These are phyloP conservation scores for Pseudoneurospora amorphoporcata DNA, from an alignment of 495 filamentous ascomycete species.

Conservation along the genomic window DNA sequence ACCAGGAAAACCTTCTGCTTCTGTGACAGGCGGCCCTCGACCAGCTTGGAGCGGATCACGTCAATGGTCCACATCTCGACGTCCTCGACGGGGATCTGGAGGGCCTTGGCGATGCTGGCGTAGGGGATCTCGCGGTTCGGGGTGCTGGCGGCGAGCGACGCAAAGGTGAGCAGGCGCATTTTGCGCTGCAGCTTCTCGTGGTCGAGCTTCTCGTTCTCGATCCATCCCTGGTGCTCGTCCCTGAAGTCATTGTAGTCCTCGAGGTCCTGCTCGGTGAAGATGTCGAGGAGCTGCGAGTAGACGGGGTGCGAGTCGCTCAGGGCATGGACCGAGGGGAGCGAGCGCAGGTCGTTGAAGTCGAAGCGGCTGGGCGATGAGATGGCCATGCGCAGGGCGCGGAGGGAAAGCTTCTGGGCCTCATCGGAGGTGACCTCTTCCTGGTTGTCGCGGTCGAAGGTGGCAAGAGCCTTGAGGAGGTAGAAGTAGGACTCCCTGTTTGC, in stretches of 20 bases:
- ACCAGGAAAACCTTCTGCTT: slow-evolving; percentile 85
- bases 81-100: slow-evolving; percentile 70
- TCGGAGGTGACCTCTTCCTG: slow-evolving; percentile 47
- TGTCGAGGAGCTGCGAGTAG: slow-evolving; percentile 83
- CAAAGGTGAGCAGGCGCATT: slow-evolving; percentile 90
- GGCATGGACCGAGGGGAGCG: slow-evolving; percentile 74
- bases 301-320: slow-evolving; percentile 72
- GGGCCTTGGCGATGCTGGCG: slow-evolving; percentile 63
- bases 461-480: slow-evolving; percentile 73
- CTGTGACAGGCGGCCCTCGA: slow-evolving; percentile 91
- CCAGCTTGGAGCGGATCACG: slow-evolving; percentile 84
- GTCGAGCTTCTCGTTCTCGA: slow-evolving; percentile 61
- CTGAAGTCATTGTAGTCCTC: slow-evolving; percentile 94
- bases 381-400: slow-evolving; percentile 75
- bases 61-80: slow-evolving; percentile 99
- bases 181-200: slow-evolving; percentile 61
- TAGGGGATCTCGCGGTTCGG: slow-evolving; percentile 80
- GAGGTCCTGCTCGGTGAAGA: slow-evolving; percentile 84
- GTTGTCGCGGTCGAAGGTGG: slow-evolving; percentile 64
- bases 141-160: slow-evolving; percentile 73
- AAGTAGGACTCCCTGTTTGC: slow-evolving; percentile 54
- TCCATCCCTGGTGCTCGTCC: slow-evolving; percentile 67
- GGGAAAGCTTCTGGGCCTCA: slow-evolving; percentile 69
- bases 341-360: slow-evolving; percentile 89
- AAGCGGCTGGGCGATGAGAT: slow-evolving; percentile 67